Percentiles rank a stretch among this genome's conserved stretches.
Conservation (phyloP, 345 rosid genomes). For the Tarenaya hassleriana region DNA sequence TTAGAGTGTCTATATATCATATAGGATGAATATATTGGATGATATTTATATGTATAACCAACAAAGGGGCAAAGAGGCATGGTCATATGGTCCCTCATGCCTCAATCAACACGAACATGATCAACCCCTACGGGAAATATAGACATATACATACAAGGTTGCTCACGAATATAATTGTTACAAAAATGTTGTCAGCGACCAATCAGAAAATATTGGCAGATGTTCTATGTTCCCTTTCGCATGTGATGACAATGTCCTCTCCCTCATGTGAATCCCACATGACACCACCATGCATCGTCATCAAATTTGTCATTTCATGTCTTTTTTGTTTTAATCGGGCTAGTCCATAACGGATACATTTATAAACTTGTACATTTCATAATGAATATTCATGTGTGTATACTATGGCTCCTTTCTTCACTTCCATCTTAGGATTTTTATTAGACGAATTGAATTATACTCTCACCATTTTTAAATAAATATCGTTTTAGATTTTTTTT, state of each 20-base stretch:
- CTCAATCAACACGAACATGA: conserved; percentile 18
- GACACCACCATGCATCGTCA: conserved; percentile 9
- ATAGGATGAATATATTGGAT: not conserved
- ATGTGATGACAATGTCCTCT: too few relatives aligned
- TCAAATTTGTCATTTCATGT: conserved; percentile 1
- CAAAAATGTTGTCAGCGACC: too few relatives aligned
- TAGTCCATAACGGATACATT: conserved; percentile 12
- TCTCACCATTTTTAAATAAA: too few relatives aligned
- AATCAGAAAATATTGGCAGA: conserved; percentile 27
- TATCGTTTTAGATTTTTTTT: too few relatives aligned
- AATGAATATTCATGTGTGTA: too few relatives aligned
- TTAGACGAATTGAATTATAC: too few relatives aligned
- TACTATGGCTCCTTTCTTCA: too few relatives aligned
- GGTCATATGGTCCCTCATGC: conserved; percentile 27
- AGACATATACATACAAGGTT: conserved; percentile 21
- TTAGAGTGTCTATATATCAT: too few relatives aligned
- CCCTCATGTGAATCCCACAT: conserved; percentile 33
- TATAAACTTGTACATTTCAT: too few relatives aligned
- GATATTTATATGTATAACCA: conserved; percentile 10
- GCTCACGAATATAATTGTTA: conserved; percentile 19
- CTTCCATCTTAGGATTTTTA: too few relatives aligned
- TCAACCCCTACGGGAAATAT: conserved; percentile 13
- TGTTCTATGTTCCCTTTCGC: conserved; percentile 34
- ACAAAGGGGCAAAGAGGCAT: conserved; percentile 20
- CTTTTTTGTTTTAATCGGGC: conserved; percentile 15